Percentiles rank a stretch among this genome's conserved stretches.
Evolutionary conservation across 2,329 filamentous ascomycete genomes (phyloP).

Genomic region (Rhexocercosporidium sp.): DNA sequence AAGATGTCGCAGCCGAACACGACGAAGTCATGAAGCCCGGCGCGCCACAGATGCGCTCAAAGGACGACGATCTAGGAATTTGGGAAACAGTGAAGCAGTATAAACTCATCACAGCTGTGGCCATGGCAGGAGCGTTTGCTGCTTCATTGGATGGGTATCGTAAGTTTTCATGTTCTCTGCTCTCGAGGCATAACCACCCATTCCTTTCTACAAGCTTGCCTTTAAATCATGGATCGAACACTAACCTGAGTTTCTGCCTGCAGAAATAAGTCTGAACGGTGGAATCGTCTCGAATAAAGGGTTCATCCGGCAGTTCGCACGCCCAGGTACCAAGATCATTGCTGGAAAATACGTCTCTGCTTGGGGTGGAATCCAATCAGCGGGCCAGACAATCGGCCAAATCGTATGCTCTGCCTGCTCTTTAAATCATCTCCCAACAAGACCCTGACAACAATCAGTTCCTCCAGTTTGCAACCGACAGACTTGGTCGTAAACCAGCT

Average conservation of each 20-base stretch:
- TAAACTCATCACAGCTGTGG: constrained; percentile 44
- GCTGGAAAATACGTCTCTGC: constrained; percentile 35
- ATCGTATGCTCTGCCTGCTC: constrained; percentile 34
- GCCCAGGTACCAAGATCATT: constrained; percentile 27
- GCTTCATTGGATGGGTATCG: constrained; percentile 50
- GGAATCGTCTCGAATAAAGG: constrained; percentile 33
- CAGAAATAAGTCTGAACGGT: constrained; percentile 38
- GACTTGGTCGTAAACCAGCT: constrained; percentile 43
- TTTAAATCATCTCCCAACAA: background rate
- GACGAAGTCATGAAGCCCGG: constrained; percentile 15
- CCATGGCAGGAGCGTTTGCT: constrained; percentile 49
- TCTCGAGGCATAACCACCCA: background rate
- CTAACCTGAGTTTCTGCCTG: background rate
- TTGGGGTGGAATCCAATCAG: constrained; percentile 32
- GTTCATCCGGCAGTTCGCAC: constrained; percentile 28
- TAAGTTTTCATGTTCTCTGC: constrained; percentile 7
- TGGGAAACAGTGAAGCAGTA: constrained; percentile 46
- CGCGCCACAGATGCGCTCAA: constrained; percentile 44
- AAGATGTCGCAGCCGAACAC: constrained; percentile 4
- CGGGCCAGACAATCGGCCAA: constrained; percentile 32
- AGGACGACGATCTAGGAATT: constrained; percentile 46
- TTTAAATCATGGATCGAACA: no score
- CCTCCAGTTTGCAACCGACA: constrained; percentile 35
- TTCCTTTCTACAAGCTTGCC: background rate
- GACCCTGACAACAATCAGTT: constrained; percentile 18